Percentiles rank a stretch among this genome's conserved stretches.
Conservation (phyloP, 192 early-diverging fungal species). For the Coemansia sp. region DNA sequence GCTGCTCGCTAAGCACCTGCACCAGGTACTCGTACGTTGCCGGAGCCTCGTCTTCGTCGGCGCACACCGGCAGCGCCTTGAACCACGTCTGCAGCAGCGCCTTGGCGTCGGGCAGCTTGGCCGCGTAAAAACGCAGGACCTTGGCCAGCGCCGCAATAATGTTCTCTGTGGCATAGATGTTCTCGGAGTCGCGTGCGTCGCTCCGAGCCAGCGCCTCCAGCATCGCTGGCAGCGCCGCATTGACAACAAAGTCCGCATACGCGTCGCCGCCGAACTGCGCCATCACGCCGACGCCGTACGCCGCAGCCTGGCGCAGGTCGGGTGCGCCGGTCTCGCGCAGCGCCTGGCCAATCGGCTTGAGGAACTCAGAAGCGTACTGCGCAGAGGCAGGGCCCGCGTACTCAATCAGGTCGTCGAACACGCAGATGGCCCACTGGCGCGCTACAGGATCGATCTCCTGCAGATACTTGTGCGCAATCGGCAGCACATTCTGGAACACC, state of each 20-base stretch:
- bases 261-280: slow-evolving; percentile 84
- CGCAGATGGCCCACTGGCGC: slow-evolving; percentile 92
- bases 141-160: slow-evolving; percentile 89
- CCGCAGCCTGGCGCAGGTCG: slow-evolving; percentile 91
- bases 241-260: slow-evolving; percentile 70
- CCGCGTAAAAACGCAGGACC: slow-evolving; percentile 68
- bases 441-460: slow-evolving; percentile 63
- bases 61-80: slow-evolving; percentile 72
- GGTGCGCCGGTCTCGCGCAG: slow-evolving; percentile 44
- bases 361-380: slow-evolving; percentile 64
- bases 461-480: slow-evolving; percentile 67
- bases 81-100: slow-evolving; percentile 75
- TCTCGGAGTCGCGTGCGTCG: slow-evolving; percentile 69
- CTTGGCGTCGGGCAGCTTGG: slow-evolving; percentile 61
- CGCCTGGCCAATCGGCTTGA: slow-evolving; percentile 28
- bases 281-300: slow-evolving; percentile 91
- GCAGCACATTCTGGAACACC: slow-evolving; percentile 78
- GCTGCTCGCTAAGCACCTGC: slow-evolving; percentile 59
- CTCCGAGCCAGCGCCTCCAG: slow-evolving; percentile 67
- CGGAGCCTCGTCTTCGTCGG: slow-evolving; percentile 88
- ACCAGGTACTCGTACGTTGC: slow-evolving; percentile 75
- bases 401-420: slow-evolving; percentile 92
- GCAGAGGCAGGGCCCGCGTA: slow-evolving; percentile 74
- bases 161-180: slow-evolving; percentile 90
- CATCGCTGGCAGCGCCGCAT: slow-evolving; percentile 72